Conservation (phyloP, 768 basidiomycete species). For the Boletus reticulatus region DNA sequence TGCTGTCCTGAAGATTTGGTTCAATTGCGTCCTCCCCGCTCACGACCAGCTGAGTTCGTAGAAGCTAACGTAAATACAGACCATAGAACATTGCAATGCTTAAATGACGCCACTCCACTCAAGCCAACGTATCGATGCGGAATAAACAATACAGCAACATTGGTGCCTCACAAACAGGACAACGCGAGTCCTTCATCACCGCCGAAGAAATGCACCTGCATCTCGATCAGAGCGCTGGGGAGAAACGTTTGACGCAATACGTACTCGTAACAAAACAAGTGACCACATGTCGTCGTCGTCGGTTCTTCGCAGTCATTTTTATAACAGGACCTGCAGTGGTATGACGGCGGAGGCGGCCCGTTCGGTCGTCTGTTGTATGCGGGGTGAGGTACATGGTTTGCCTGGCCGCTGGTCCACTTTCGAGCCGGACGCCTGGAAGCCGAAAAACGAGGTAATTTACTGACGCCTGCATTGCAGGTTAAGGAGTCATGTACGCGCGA, state of each 20-base stretch:
- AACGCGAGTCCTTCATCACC: constrained; percentile 44
- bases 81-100: background rate
- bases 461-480: constrained; percentile 17
- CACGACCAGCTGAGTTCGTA: background rate
- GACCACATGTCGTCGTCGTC: constrained; percentile 63
- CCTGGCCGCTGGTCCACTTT: constrained; percentile 14
- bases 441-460: constrained; percentile 32
- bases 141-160: constrained; percentile 57
- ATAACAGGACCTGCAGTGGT: constrained; percentile 52
- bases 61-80: background rate
- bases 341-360: constrained; percentile 14
- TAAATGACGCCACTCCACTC: constrained; percentile 1
- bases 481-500: background rate
- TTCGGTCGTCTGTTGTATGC: constrained; percentile 9
- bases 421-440: constrained; percentile 23
- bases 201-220: constrained; percentile 52
- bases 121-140: constrained; percentile 41
- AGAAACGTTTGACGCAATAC: background rate
- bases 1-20: too few relatives aligned
- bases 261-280: constrained; percentile 56
- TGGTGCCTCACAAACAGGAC: constrained; percentile 52
- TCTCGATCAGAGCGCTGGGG: background rate
- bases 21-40: too few relatives aligned
- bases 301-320: constrained; percentile 49
- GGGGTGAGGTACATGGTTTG: constrained; percentile 2